These are phyloP conservation scores for Scheffersomyces lignicola DNA, from an alignment of 1,139 yeast genomes.

Conservation along the genomic window DNA sequence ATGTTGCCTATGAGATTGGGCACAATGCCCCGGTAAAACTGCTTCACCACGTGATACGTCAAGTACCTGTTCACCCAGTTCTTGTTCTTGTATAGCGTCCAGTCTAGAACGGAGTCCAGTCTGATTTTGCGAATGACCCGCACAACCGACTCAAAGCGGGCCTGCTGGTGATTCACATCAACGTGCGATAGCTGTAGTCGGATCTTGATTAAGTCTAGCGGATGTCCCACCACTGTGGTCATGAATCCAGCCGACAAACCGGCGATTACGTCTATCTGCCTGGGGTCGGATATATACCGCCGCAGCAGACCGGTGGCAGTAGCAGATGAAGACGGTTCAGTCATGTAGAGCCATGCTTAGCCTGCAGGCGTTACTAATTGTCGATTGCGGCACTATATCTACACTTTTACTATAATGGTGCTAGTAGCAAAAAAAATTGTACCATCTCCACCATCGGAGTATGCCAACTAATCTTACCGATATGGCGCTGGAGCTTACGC, in stretches of 20 bases:
- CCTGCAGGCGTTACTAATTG: slow-evolving; percentile 1
- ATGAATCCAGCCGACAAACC: slow-evolving; percentile 83
- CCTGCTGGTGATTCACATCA: slow-evolving; percentile 5
- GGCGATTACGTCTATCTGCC: slow-evolving; percentile 54
- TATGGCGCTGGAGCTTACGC: too few species aligned
- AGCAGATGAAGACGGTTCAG: background rate
- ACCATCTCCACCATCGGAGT: too few species aligned
- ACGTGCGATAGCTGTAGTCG: slow-evolving; percentile 58
- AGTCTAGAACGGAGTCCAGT: slow-evolving; percentile 10
- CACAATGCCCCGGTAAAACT: slow-evolving; percentile 70
- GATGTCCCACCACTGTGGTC: slow-evolving; percentile 83
- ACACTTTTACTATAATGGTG: too few species aligned
- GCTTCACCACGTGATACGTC: slow-evolving; percentile 11
- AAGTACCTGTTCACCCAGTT: background rate
- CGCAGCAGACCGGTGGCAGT: too few species aligned
- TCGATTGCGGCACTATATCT: too few species aligned
- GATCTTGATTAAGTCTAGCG: slow-evolving; percentile 81
- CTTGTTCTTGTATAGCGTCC: slow-evolving; percentile 3
- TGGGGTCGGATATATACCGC: background rate
- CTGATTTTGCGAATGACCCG: slow-evolving; percentile 21
- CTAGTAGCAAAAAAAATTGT: too few species aligned
- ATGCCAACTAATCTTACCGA: too few species aligned
- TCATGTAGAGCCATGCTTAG: background rate
- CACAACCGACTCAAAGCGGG: slow-evolving; percentile 12
- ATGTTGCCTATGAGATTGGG: slow-evolving; percentile 85